Conservation (phyloP, 768 basidiomycete genomes). For the Macrolepiota fuliginosa region DNA sequence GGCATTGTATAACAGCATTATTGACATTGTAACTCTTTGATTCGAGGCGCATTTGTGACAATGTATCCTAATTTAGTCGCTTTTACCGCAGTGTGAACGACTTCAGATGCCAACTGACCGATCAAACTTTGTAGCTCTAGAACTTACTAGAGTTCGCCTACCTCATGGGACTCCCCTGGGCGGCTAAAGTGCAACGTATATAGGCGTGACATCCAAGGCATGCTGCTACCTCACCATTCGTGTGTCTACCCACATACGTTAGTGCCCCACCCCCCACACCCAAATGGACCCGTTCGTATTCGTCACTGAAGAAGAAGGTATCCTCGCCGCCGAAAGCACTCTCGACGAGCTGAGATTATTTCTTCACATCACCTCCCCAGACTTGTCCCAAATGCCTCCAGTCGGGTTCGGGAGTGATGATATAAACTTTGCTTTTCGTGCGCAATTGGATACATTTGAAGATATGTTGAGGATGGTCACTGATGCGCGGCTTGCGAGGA, state of each 20-base stretch:
- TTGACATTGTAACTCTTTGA: no score
- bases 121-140: not conserved
- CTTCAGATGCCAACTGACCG: not conserved
- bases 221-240: not conserved
- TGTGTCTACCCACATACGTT: not conserved
- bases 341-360: slow-evolving; percentile 1
- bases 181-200: not conserved
- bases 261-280: not conserved
- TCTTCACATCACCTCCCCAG: not conserved
- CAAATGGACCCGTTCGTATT: slow-evolving; percentile 6
- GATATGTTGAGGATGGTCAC: slow-evolving; percentile 3
- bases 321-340: not conserved
- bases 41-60: not conserved
- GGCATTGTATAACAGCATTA: not conserved
- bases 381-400: no score
- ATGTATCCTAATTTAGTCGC: not conserved
- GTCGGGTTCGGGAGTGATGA: not conserved
- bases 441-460: slow-evolving; percentile 3
- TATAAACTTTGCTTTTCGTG: not conserved
- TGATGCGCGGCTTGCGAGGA: slow-evolving; percentile 9
- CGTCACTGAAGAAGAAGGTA: slow-evolving; percentile 4
- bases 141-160: no score
- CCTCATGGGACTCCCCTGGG: not conserved
- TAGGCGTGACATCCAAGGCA: not conserved
- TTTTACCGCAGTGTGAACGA: not conserved